phyloP scores from a whole-genome alignment of 225 moss, liverwort and hornwort species.

The Physcomitrium patens region DNA sequence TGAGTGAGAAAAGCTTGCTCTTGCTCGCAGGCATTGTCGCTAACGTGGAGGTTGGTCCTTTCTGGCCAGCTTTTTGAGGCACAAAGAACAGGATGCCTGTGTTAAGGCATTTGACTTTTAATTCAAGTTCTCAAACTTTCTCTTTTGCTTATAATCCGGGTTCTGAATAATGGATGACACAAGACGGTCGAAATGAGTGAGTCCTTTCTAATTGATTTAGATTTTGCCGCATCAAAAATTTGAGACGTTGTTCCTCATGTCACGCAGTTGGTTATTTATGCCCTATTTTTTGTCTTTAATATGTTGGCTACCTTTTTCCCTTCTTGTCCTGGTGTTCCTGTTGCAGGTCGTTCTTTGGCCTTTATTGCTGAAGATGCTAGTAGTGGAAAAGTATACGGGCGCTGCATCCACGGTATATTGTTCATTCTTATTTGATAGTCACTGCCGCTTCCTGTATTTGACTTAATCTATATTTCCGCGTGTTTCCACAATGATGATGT shows the following conservation, averaged over 20 bases:
- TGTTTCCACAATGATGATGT: slow-evolving; percentile 18
- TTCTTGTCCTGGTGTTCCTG: slow-evolving; percentile 10
- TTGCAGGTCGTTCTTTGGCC: slow-evolving; percentile 63
- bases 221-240: background rate
- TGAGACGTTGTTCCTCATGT: slow-evolving; percentile 12
- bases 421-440: slow-evolving; percentile 14
- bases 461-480: background rate
- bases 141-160: background rate
- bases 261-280: background rate
- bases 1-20: slow-evolving; percentile 67
- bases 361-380: slow-evolving; percentile 53
- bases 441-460: slow-evolving; percentile 18
- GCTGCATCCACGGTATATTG: slow-evolving; percentile 54
- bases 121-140: background rate
- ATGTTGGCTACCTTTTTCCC: background rate
- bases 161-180: background rate
- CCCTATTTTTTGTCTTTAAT: slow-evolving; percentile 4
- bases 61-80: slow-evolving; percentile 10
- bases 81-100: background rate
- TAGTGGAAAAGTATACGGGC: slow-evolving; percentile 45
- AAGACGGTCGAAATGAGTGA: background rate
- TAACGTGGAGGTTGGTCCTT: slow-evolving; percentile 81
- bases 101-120: background rate
- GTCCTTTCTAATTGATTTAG: background rate
- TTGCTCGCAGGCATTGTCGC: slow-evolving; percentile 74